Evolutionary conservation across 495 filamentous ascomycete genomes (phyloP), one percentile per base, ranked within the genome.

Genomic region (Eremomyces bilateralis): DNA sequence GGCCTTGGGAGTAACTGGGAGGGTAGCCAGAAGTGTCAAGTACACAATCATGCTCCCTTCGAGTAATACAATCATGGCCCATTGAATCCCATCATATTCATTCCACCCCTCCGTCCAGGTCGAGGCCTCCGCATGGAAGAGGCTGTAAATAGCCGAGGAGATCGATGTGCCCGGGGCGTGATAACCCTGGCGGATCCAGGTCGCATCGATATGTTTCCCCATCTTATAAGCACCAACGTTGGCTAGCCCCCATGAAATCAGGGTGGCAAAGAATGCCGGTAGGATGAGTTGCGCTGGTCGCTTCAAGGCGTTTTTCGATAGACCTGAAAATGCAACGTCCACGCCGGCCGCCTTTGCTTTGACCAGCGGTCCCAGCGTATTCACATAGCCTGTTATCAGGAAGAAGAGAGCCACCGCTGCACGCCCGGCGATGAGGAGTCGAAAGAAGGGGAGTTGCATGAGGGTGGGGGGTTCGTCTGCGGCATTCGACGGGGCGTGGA

Each of bases 331-430:
- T 3, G 47, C 47, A 5, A 40, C 39, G 22, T 50, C 47, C 2
- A 37, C 43, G 32, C 48, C 45, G 4, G 45, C 47, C 6, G 47
- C 35, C 5, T 42, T 39, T 11, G 47, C 40, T 29, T 37, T 45
- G 10, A 31, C 38, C 15, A 50, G 42, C n/a, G 47, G 47, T 5
- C 45, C 43, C 15, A 50, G 43, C 2, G 47, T 20, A 38, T 50
- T 50, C 11, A 50, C 47, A 29, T 48, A 50, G 35, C 47, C 47
- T 10, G 47, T 48, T 31, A 50, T 45, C 24, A 50, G 44, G 40
- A 50, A 46, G 42, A 50, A 50, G 11, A 50, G 31, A 12, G 45
- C 44, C 6, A 50, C 47, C 11, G 45, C 44, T 24, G 24, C 33
- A 17, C 45, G 44, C 21, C 47, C 47, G 13, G 39, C 42, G 3